Percentiles rank a stretch among this genome's conserved stretches.
Conservation (phyloP, 2,329 filamentous ascomycete genomes). For the Zymoseptoria ardabiliae region DNA sequence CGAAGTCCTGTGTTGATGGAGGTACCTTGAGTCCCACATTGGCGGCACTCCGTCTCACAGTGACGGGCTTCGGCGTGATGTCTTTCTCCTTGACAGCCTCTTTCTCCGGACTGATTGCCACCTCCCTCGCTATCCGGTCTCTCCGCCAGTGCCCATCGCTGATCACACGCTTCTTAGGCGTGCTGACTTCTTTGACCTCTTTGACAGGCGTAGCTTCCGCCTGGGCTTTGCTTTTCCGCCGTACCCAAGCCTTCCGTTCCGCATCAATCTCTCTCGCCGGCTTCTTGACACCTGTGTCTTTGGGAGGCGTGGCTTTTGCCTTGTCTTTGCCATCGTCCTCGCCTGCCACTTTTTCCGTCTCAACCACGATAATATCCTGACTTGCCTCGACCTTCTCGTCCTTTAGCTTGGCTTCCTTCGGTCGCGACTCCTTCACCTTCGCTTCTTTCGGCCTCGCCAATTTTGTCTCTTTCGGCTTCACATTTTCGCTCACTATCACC, state of each 20-base stretch:
- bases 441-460: neutral
- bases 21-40: slow-evolving; percentile 29
- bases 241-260: slow-evolving; percentile 30
- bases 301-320: neutral
- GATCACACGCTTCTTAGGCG: slow-evolving; percentile 84
- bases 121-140: slow-evolving; percentile 23
- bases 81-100: slow-evolving; percentile 16
- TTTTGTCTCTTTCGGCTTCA: neutral
- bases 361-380: slow-evolving; percentile 15
- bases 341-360: slow-evolving; percentile 7
- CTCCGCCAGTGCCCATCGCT: slow-evolving; percentile 79
- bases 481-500: slow-evolving; percentile 15
- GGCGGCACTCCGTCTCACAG: slow-evolving; percentile 24
- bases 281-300: slow-evolving; percentile 12
- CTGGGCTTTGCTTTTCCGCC: slow-evolving; percentile 28
- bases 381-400: neutral
- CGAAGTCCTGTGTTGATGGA: slow-evolving; percentile 25
- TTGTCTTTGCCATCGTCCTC: slow-evolving; percentile 9
- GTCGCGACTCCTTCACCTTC: slow-evolving; percentile 7
- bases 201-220: slow-evolving; percentile 38
- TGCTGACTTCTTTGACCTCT: slow-evolving; percentile 45
- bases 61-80: slow-evolving; percentile 24
- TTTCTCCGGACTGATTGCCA: slow-evolving; percentile 15
- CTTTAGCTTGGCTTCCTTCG: neutral
- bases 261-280: slow-evolving; percentile 25